Base-by-base conservation (phyloP, 2,329 filamentous ascomycete genomes). In the Chrysosphaeria jannelii region DNA sequence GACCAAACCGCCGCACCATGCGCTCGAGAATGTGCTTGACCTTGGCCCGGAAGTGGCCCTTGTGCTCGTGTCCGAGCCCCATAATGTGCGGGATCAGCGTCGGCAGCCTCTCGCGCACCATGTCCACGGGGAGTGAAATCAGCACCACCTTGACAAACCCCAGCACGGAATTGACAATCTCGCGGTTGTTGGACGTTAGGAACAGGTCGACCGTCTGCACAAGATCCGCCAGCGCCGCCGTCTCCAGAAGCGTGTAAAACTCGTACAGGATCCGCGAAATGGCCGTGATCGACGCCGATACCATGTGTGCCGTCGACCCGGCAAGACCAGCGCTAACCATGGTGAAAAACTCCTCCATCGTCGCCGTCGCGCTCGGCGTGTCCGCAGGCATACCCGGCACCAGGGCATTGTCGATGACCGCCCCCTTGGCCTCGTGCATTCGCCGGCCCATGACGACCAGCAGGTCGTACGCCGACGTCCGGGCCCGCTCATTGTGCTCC, bases 11-110 rank as follows among this genome's bases (percentile, higher is more conserved):
- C 22, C 81, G 64, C 12, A 93, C 70, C 57, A 91, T 76, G 24
- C 85, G 65, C 47, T 97, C 85, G 10, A 97, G 50, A 31, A 97
- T 93, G 39, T 91, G 79, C 61, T 91, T 93, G 34, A 97, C 79
- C 51, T 93, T 97, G 23, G 74, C 68, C 37, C 81, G 76, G 50
- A 97, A 85, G 40, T 89, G 78, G 8, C 78, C 78, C 50, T 93
- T 93, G 52, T 97, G 88, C 45, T 97, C 85, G 43, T 91, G 76
- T 39, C 72, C 79, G 81, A 85, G 97, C 20, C 79, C 64, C 53
- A 93, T 75, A 11, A 93, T 53, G 43, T 89, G 89, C 4, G 79
- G 75, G 3, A 97, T 60, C 22, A 97, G 54, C 0, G 65, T 63
- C 15, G 55, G 49, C 17, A 97, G 59, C 13, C 78, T 63, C 4